Evolutionary conservation across 2,329 filamentous ascomycete genomes (phyloP).

Genomic region (Colletotrichum siamense): DNA sequence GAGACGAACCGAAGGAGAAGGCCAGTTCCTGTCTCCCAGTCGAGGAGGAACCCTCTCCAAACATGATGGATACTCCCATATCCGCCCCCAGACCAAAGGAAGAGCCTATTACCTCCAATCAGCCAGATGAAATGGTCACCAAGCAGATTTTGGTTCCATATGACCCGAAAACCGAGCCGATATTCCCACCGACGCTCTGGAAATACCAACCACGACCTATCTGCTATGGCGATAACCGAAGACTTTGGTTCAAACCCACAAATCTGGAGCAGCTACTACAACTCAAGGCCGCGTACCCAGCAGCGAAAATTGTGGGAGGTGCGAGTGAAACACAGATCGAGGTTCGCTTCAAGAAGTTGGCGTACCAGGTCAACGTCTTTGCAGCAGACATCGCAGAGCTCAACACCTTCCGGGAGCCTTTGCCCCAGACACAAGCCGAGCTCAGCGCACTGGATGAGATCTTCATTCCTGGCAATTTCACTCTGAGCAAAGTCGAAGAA

Average conservation of each 20-base stretch:
- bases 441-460: background rate
- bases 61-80: background rate
- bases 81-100: background rate
- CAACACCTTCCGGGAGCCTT: background rate
- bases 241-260: background rate
- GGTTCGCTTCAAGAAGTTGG: background rate
- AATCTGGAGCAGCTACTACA: background rate
- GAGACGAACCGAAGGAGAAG: background rate
- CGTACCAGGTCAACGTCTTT: background rate
- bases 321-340: background rate
- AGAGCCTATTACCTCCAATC: background rate
- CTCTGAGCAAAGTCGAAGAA: background rate
- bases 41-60: background rate
- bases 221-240: background rate
- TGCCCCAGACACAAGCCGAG: background rate
- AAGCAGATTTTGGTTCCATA: background rate
- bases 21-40: background rate
- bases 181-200: background rate
- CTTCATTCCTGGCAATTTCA: background rate
- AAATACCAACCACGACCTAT: background rate
- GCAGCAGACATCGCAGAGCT: background rate
- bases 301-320: background rate
- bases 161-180: background rate
- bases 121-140: background rate
- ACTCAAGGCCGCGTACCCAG: background rate